These are phyloP conservation scores for Yamadazyma takamatsuzukensis DNA, from an alignment of 805 yeast genomes.

Conservation along the genomic window DNA sequence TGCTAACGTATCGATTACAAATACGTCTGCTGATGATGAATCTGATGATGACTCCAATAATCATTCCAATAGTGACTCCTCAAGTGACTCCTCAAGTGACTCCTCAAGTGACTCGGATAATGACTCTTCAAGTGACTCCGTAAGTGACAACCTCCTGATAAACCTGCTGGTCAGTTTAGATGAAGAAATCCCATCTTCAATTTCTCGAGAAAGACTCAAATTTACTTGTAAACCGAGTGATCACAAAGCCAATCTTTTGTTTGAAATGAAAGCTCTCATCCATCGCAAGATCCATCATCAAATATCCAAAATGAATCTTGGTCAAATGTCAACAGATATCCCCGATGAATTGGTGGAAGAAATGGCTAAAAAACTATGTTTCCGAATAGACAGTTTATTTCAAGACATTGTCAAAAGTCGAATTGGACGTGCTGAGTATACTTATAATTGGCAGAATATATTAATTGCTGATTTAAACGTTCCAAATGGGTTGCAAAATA, in stretches of 20 bases:
- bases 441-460: slow-evolving; percentile 28
- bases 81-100: too few relatives aligned
- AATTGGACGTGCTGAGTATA: slow-evolving; percentile 7
- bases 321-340: slow-evolving; percentile 5
- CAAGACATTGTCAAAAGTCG: slow-evolving; percentile 6
- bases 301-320: slow-evolving; percentile 1
- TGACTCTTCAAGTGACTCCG: too few relatives aligned
- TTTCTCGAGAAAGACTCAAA: not conserved
- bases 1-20: too few relatives aligned
- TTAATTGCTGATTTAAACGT: slow-evolving; percentile 19
- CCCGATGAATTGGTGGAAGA: slow-evolving; percentile 1
- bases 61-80: too few relatives aligned
- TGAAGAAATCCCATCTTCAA: too few relatives aligned
- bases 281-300: slow-evolving; percentile 6
- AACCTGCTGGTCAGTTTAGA: too few relatives aligned
- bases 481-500: too few relatives aligned
- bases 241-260: slow-evolving; percentile 6
- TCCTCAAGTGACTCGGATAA: too few relatives aligned
- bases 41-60: too few relatives aligned
- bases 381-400: slow-evolving; percentile 5
- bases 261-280: slow-evolving; percentile 12
- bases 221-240: slow-evolving; percentile 1
- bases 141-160: too few relatives aligned
- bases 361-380: slow-evolving; percentile 6
- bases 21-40: not conserved